Percentiles rank a stretch among this genome's conserved stretches.
Evolutionary conservation across 257 asterid species (phyloP).

Genomic region (Lavandula angustifolia): DNA sequence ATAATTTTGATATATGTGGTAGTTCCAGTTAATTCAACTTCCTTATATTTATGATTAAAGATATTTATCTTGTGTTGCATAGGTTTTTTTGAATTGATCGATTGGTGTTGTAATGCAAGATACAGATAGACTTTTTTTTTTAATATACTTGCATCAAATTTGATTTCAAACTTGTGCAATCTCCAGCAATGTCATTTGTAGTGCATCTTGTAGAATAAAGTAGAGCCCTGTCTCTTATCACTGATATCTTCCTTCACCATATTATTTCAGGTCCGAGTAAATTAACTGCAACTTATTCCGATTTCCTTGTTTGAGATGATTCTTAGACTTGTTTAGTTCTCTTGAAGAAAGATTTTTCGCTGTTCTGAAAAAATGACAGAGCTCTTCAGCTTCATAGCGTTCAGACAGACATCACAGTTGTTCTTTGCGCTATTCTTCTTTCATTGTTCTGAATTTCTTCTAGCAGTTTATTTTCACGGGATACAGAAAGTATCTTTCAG

Average conservation of each 20-base stretch:
- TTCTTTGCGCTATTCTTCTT: conserved; percentile 62
- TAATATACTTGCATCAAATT: background rate
- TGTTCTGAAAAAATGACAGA: conserved; percentile 59
- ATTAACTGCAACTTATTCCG: conserved; percentile 13
- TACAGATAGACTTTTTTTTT: background rate
- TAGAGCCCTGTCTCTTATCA: conserved; percentile 37
- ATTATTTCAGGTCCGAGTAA: conserved; percentile 53
- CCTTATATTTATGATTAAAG: background rate
- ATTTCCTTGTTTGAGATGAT: conserved; percentile 33
- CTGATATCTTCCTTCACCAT: conserved; percentile 39
- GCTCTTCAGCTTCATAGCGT: conserved; percentile 54
- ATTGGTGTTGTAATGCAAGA: background rate
- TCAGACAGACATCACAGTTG: conserved; percentile 71
- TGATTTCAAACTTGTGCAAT: conserved; percentile 28
- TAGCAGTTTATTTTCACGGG: conserved; percentile 68
- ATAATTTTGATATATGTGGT: background rate
- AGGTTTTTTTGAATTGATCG: background rate
- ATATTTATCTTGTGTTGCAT: background rate
- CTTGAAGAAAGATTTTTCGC: conserved; percentile 36
- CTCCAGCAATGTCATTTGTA: conserved; percentile 47
- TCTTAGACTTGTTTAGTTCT: conserved; percentile 23
- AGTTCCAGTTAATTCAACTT: conserved; percentile 1
- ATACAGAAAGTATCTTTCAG: conserved; percentile 55
- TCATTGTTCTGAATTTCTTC: conserved; percentile 69
- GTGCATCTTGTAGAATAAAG: conserved; percentile 34